phyloP scores from a whole-genome alignment of 139 green algal genomes.

The Mesostigma viride region DNA sequence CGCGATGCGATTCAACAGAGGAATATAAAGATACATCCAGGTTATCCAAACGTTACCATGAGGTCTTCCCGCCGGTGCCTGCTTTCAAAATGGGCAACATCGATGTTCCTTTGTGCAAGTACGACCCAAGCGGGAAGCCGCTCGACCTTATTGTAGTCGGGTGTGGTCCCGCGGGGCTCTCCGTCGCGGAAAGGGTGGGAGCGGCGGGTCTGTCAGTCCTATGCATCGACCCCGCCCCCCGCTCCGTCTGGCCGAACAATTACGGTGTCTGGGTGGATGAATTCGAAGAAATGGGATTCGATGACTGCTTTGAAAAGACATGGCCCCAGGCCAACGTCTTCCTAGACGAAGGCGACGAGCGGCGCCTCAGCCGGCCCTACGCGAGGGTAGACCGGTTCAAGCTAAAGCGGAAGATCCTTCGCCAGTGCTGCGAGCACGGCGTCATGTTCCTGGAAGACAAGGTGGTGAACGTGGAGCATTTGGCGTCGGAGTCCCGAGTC shows the following conservation, averaged over 20 bases:
- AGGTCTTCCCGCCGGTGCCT: too few relatives aligned
- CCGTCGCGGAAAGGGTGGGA: conserved; percentile 47
- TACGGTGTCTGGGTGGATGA: conserved; percentile 98
- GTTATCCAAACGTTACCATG: too few relatives aligned
- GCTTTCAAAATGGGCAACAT: too few relatives aligned
- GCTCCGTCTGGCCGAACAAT: conserved; percentile 85
- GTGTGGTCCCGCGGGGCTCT: conserved; percentile 72
- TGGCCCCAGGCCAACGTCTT: conserved; percentile 80
- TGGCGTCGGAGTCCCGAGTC: conserved; percentile 43
- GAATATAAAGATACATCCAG: too few relatives aligned
- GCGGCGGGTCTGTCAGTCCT: conserved; percentile 55
- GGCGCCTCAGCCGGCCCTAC: conserved; percentile 68
- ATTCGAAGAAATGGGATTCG: conserved; percentile 73
- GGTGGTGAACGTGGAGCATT: conserved; percentile 49
- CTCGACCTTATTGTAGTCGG: conserved; percentile 86
- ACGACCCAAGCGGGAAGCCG: too few relatives aligned
- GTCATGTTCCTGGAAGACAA: conserved; percentile 55
- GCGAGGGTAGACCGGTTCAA: conserved; percentile 71
- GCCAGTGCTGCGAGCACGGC: conserved; percentile 52
- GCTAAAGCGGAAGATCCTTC: conserved; percentile 79
- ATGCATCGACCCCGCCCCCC: conserved; percentile 70
- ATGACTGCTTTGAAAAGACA: conserved; percentile 36
- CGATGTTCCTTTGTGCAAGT: too few relatives aligned
- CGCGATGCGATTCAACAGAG: too few relatives aligned
- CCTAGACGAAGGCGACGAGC: conserved; percentile 45